These are phyloP conservation scores for Nemania sp. DNA, from an alignment of 2,329 filamentous ascomycete genomes.

Conservation along the genomic window DNA sequence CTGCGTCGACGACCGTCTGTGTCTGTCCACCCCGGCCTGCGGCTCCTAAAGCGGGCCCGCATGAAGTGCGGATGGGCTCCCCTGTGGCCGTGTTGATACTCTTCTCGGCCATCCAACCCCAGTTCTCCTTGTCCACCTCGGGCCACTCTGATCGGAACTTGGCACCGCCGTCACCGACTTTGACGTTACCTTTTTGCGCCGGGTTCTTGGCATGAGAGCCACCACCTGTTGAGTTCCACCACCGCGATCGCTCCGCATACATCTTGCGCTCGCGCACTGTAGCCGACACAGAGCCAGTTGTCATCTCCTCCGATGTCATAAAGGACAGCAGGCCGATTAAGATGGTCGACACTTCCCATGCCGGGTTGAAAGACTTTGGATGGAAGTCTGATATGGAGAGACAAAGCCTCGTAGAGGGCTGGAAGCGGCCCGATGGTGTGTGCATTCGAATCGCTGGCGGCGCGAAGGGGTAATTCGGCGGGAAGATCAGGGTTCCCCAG, in stretches of 20 bases:
- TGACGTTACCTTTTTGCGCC: slow-evolving; percentile 75
- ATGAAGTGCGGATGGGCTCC: slow-evolving; percentile 55
- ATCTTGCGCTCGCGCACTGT: slow-evolving; percentile 77
- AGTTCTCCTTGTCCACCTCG: slow-evolving; percentile 86
- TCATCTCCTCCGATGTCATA: slow-evolving; percentile 99
- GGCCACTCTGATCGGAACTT: slow-evolving; percentile 92
- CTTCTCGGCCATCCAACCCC: slow-evolving; percentile 86
- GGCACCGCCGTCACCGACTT: slow-evolving; percentile 86
- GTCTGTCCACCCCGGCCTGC: slow-evolving; percentile 65
- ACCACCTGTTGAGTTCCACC: slow-evolving; percentile 97
- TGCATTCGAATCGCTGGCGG: slow-evolving; percentile 99
- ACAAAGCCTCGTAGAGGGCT: slow-evolving; percentile 88
- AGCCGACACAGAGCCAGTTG: slow-evolving; percentile 83
- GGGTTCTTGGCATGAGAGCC: slow-evolving; percentile 68
- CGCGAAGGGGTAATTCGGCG: slow-evolving; percentile 94
- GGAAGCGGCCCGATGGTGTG: slow-evolving; percentile 93
- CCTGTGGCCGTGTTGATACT: slow-evolving; percentile 80
- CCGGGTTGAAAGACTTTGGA: slow-evolving; percentile 96
- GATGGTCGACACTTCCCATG: slow-evolving; percentile 97
- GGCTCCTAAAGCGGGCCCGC: slow-evolving; percentile 62
- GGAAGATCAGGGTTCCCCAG: slow-evolving; percentile 96
- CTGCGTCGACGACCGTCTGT: slow-evolving; percentile 76
- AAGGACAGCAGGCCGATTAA: slow-evolving; percentile 92
- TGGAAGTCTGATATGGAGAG: slow-evolving; percentile 98
- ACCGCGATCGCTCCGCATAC: slow-evolving; percentile 77